These are phyloP conservation scores for Verbena officinalis DNA, from an alignment of 257 asterid genomes.

Conservation along the genomic window DNA sequence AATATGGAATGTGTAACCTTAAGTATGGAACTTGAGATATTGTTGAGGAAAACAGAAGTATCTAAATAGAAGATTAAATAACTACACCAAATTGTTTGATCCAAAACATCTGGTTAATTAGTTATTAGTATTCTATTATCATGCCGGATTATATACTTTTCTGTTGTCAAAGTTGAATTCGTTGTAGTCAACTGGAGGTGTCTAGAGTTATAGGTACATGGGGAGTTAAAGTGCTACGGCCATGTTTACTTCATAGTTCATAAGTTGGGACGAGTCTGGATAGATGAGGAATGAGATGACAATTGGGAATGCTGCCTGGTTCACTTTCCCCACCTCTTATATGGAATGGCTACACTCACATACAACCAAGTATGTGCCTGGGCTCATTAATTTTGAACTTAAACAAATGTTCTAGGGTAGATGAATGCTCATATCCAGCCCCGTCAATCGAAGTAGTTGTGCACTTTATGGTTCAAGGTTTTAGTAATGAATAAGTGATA, in stretches of 20 bases:
- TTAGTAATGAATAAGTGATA: slow-evolving; percentile 19
- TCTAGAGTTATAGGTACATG: neutral
- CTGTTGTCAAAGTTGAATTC: slow-evolving; percentile 23
- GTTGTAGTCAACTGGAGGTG: slow-evolving; percentile 22
- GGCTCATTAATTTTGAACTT: too few species aligned
- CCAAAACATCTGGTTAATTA: slow-evolving; percentile 1
- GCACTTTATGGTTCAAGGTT: slow-evolving; percentile 9
- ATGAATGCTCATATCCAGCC: too few species aligned
- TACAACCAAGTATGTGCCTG: too few species aligned
- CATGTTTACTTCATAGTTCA: too few species aligned
- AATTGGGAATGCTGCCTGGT: too few species aligned
- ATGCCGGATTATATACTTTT: neutral
- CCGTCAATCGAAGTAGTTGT: too few species aligned
- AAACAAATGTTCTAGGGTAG: too few species aligned
- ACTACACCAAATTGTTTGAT: slow-evolving; percentile 3
- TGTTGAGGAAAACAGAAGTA: slow-evolving; percentile 12
- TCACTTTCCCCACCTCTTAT: too few species aligned
- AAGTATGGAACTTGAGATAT: slow-evolving; percentile 4
- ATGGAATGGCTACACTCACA: too few species aligned
- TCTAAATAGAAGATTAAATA: neutral
- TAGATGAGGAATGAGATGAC: too few species aligned
- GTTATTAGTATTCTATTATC: neutral
- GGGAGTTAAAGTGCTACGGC: slow-evolving; percentile 16
- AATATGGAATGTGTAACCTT: slow-evolving; percentile 18
- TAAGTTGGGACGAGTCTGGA: too few species aligned